phyloP scores from a whole-genome alignment of 805 yeast genomes.

The Debaryomyces castellii region DNA sequence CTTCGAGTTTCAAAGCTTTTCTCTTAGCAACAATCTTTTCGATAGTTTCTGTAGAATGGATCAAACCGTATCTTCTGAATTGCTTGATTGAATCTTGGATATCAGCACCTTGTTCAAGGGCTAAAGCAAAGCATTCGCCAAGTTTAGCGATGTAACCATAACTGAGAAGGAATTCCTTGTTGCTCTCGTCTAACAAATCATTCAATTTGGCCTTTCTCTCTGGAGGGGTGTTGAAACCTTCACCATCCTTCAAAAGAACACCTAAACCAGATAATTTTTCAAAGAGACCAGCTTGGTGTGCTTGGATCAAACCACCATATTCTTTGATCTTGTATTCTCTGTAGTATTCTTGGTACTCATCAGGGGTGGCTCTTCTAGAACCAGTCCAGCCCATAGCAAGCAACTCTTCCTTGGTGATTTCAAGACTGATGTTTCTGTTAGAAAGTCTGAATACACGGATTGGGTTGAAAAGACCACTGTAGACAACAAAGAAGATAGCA shows the following conservation, averaged over 20 bases:
- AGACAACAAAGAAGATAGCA: slow-evolving; percentile 55
- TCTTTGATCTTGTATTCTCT: slow-evolving; percentile 62
- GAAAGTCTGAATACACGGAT: slow-evolving; percentile 32
- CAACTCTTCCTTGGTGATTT: slow-evolving; percentile 55
- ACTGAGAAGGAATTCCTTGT: slow-evolving; percentile 49
- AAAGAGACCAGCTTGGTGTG: slow-evolving; percentile 72
- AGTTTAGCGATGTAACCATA: slow-evolving; percentile 55
- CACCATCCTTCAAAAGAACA: slow-evolving; percentile 65
- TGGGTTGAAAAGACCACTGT: slow-evolving; percentile 81
- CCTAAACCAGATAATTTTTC: slow-evolving; percentile 59
- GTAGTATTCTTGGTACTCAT: slow-evolving; percentile 68
- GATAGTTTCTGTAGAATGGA: slow-evolving; percentile 45
- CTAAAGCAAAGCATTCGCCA: slow-evolving; percentile 47
- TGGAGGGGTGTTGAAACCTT: slow-evolving; percentile 73
- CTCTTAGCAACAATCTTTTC: slow-evolving; percentile 38
- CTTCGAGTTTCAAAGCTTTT: slow-evolving; percentile 18
- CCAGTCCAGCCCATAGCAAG: slow-evolving; percentile 92
- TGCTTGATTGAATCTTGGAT: slow-evolving; percentile 50
- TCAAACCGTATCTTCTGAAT: slow-evolving; percentile 67
- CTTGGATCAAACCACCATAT: slow-evolving; percentile 74
- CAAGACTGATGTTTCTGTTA: slow-evolving; percentile 24
- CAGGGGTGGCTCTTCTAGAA: slow-evolving; percentile 66
- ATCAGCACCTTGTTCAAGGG: slow-evolving; percentile 39
- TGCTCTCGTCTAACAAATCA: slow-evolving; percentile 32
- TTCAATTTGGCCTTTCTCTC: slow-evolving; percentile 37